These are phyloP conservation scores for Teratosphaeria zuluensis DNA, from an alignment of 2,329 filamentous ascomycete species.

Conservation along the genomic window DNA sequence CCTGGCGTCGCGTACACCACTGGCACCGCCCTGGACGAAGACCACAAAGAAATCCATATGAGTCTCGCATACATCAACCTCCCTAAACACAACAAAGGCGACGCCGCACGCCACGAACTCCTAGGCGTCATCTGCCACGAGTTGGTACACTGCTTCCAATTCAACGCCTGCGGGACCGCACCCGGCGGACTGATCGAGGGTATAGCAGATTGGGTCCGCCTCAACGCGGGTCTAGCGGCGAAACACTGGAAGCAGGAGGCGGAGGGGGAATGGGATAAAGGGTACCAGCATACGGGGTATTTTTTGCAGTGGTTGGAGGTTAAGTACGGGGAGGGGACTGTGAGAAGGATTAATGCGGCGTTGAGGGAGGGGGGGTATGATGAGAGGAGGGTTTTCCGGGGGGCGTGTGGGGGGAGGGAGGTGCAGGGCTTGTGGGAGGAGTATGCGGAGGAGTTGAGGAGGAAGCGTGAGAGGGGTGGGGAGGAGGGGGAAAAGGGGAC, in stretches of 20 bases:
- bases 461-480: conserved; percentile 11
- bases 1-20: conserved; percentile 83
- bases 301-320: conserved; percentile 80
- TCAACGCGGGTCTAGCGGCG: conserved; percentile 62
- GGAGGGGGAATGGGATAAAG: conserved; percentile 66
- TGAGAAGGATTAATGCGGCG: conserved; percentile 54
- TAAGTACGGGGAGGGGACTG: conserved; percentile 42
- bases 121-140: conserved; percentile 81
- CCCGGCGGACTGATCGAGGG: conserved; percentile 75
- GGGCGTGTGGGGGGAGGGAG: conserved; percentile 39
- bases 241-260: conserved; percentile 66
- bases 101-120: conserved; percentile 52
- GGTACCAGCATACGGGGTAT: conserved; percentile 85
- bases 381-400: conserved; percentile 35
- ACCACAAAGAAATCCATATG: conserved; percentile 92
- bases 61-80: conserved; percentile 60
- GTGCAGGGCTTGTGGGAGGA: conserved; percentile 65
- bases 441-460: conserved; percentile 47
- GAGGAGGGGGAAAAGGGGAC: conserved; percentile 1
- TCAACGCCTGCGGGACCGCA: conserved; percentile 50
- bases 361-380: conserved; percentile 56
- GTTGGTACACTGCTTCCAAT: conserved; percentile 90
- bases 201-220: conserved; percentile 83
- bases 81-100: conserved; percentile 19
- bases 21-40: conserved; percentile 64